Conservation (phyloP, 331 rosid genomes). For the Quercus phellos region DNA sequence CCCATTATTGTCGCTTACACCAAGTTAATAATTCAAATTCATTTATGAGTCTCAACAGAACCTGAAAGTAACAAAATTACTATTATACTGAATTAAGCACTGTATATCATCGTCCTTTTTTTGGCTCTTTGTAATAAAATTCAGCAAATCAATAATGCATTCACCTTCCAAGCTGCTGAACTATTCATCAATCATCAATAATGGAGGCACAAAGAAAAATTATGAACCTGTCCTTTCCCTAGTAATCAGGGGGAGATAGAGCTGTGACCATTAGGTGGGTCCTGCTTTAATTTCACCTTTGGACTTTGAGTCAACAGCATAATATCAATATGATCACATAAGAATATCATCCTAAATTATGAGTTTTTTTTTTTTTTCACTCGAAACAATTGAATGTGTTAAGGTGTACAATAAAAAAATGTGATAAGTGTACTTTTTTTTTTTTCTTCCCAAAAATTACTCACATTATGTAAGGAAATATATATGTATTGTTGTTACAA, state of each 20-base stretch:
- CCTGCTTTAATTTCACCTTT: not conserved
- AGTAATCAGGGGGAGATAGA: slow-evolving; percentile 28
- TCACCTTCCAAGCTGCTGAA: slow-evolving; percentile 29
- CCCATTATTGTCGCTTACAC: slow-evolving; percentile 66
- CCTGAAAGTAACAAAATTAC: not conserved
- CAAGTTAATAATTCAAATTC: slow-evolving; percentile 13
- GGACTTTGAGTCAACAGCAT: not conserved
- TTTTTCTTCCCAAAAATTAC: too few species aligned
- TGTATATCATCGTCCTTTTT: not conserved
- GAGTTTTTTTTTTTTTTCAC: too few species aligned
- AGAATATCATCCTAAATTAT: too few species aligned
- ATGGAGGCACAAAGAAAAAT: slow-evolving; percentile 32
- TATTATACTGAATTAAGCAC: not conserved
- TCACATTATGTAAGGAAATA: too few species aligned
- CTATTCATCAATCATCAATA: slow-evolving; percentile 13
- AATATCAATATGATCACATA: too few species aligned
- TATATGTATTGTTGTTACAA: too few species aligned
- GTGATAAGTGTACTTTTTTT: too few species aligned
- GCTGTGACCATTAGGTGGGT: not conserved
- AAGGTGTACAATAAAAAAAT: too few species aligned
- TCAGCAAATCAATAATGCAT: slow-evolving; percentile 20
- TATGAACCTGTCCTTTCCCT: slow-evolving; percentile 33
- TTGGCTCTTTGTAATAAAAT: slow-evolving; percentile 4
- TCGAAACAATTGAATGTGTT: too few species aligned
- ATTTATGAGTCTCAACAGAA: not conserved